Base-by-base conservation (phyloP, 2,329 filamentous ascomycete genomes). In the Elsinoe perseae region DNA sequence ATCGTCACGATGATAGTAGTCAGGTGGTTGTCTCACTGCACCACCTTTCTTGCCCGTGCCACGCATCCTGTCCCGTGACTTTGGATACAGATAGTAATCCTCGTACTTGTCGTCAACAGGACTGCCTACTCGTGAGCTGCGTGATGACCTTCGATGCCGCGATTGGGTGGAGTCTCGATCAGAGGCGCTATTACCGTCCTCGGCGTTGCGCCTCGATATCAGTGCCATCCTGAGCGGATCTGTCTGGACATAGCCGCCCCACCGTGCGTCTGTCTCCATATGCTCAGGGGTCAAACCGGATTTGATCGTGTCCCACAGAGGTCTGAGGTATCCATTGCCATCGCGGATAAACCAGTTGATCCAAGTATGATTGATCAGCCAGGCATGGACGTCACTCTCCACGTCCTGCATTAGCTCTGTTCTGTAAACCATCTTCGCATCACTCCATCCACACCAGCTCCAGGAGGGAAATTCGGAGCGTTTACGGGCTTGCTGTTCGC, bases 331-430 rank as follows among this genome's bases (percentile, higher is more conserved):
- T 0, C 69, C 68, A 38, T 65, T 57, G 2, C 62, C 65, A 50
- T 71, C 67, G 14, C 69, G 60, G 1, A 71, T 64, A 32, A 65
- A 66, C 68, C 68, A 72, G 5, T 59, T 52, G 28, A 72, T 72
- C 70, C 69, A 72, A 0, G 70, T 72, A 40, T 67, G 69, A 2
- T 61, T 50, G 14, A 58, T 59, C 5, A 72, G 61, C 70, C 70
- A 72, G n/a, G 68, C 62, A 1, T 61, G 58, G 1, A 70, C 60
- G 54, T 71, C 64, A 4, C 53, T 46, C 6, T 67, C 46, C 28
- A 59, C 61, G 16, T 65, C 67, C 1, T 58, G 60, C 2, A 70
- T 36, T 27, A 63, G 52, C 21, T 59, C 50, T 20, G 50, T 50
- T 9, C 59, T 59, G 50, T 68, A 66, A 4, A 59, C 61, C 3